Evolutionary conservation across 805 yeast genomes (phyloP).

Genomic region (Wickerhamiella occidentalis): DNA sequence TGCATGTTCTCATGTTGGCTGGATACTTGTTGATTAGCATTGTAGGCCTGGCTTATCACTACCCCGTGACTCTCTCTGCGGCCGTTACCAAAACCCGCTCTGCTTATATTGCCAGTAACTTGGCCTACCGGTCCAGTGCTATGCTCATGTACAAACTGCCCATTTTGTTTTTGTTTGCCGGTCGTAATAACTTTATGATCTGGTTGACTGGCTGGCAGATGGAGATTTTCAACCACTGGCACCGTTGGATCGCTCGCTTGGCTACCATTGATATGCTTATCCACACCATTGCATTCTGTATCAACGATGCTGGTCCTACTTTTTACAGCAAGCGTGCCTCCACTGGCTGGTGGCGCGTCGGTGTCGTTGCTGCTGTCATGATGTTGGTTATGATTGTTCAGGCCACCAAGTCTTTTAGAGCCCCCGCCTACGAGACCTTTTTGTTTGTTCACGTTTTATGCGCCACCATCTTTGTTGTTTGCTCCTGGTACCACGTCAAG

Average conservation of each 20-base stretch:
- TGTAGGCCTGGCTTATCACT: conserved; percentile 5
- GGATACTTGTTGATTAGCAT: conserved; percentile 8
- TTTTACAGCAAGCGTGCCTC: conserved; percentile 15
- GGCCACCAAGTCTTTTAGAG: conserved; percentile 32
- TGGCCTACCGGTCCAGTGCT: conserved; percentile 5
- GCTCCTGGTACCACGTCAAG: conserved; percentile 43
- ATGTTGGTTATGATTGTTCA: conserved; percentile 32
- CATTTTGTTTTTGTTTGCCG: conserved; percentile 41
- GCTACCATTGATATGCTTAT: conserved; percentile 28
- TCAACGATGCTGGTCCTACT: not conserved
- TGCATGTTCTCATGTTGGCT: conserved; percentile 6
- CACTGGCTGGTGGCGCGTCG: conserved; percentile 20
- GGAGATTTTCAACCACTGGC: conserved; percentile 46
- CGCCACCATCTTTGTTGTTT: conserved; percentile 42
- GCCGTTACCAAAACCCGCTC: not conserved
- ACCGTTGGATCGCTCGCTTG: conserved; percentile 41
- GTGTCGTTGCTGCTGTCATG: conserved; percentile 21
- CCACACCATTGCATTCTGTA: conserved; percentile 27
- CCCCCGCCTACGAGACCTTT: conserved; percentile 44
- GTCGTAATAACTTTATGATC: conserved; percentile 56
- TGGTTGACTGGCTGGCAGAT: conserved; percentile 48
- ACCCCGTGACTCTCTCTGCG: not conserved
- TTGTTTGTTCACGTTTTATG: conserved; percentile 42
- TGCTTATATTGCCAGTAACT: not conserved
- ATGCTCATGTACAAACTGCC: conserved; percentile 16